These are phyloP conservation scores for Pleoardoris graminearum DNA, from an alignment of 2,329 filamentous ascomycete genomes.

Conservation along the genomic window DNA sequence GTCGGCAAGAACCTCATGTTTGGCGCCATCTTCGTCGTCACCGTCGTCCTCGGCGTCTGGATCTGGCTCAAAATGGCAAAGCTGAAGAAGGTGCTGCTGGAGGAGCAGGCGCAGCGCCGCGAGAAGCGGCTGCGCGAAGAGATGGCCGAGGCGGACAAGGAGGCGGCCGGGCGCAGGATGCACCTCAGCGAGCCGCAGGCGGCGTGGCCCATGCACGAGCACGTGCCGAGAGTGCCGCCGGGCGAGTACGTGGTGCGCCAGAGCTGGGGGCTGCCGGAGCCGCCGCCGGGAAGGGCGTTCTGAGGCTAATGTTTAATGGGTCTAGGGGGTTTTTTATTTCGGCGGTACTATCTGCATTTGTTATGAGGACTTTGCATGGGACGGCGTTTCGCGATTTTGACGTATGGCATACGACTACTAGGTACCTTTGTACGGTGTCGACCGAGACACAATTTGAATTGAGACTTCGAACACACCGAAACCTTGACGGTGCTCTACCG, in stretches of 20 bases:
- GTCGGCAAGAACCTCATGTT: slow-evolving; percentile 37
- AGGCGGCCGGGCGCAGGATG: slow-evolving; percentile 5
- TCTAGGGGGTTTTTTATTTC: background rate
- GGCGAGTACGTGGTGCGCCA: background rate
- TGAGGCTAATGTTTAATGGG: slow-evolving; percentile 3
- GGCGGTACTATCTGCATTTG: background rate
- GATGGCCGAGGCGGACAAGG: slow-evolving; percentile 8
- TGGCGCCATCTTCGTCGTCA: slow-evolving; percentile 33
- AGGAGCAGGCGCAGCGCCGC: slow-evolving; percentile 36
- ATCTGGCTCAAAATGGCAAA: slow-evolving; percentile 41
- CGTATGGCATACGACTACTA: no score
- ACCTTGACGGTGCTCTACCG: no score
- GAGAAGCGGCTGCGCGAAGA: slow-evolving; percentile 17
- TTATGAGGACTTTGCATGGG: background rate
- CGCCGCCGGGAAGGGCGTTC: background rate
- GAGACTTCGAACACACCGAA: no score
- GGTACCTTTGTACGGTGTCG: no score
- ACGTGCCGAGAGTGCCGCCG: background rate
- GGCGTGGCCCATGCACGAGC: background rate
- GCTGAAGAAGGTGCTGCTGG: slow-evolving; percentile 36
- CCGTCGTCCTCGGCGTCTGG: slow-evolving; percentile 35
- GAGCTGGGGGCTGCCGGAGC: background rate
- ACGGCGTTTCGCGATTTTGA: background rate
- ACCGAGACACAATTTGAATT: no score
- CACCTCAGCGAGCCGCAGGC: slow-evolving; percentile 2